phyloP scores from a whole-genome alignment of 192 early-diverging fungal species.

The Gigaspora rosea region DNA sequence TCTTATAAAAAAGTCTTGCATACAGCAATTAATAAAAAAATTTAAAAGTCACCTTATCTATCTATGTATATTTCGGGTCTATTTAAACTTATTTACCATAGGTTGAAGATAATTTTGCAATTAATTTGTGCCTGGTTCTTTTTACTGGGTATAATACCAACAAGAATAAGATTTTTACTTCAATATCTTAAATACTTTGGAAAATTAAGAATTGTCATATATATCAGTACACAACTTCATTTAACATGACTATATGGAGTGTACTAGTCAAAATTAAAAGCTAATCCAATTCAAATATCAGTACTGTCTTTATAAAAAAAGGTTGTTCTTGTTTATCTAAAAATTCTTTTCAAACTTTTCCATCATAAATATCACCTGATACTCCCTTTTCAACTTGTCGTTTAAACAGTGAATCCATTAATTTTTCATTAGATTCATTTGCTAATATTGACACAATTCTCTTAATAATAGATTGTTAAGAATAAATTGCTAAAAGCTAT shows the following conservation, averaged over 20 bases:
- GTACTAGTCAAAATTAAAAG: conserved; percentile 1
- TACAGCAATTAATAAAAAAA: no score
- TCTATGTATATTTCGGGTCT: no score
- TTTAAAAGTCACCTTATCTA: no score
- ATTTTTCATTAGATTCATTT: neutral
- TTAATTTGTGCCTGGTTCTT: neutral
- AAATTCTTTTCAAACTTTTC: neutral
- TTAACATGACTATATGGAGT: neutral
- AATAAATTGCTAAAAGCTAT: no score
- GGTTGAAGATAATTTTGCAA: neutral
- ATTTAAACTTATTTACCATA: neutral
- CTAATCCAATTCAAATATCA: conserved; percentile 2
- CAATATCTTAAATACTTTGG: no score
- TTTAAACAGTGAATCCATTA: neutral
- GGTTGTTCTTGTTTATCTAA: neutral
- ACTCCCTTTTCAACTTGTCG: neutral
- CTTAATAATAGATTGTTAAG: no score
- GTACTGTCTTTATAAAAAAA: neutral
- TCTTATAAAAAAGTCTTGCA: no score
- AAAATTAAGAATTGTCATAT: conserved; percentile 2
- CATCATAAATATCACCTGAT: neutral
- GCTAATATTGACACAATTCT: no score
- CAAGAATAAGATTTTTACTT: neutral
- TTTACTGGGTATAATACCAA: neutral
- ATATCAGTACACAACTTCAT: neutral